Evolutionary conservation across 805 yeast species (phyloP), one percentile per base, ranked within the genome.

Genomic region (Deakozyma indianensis): DNA sequence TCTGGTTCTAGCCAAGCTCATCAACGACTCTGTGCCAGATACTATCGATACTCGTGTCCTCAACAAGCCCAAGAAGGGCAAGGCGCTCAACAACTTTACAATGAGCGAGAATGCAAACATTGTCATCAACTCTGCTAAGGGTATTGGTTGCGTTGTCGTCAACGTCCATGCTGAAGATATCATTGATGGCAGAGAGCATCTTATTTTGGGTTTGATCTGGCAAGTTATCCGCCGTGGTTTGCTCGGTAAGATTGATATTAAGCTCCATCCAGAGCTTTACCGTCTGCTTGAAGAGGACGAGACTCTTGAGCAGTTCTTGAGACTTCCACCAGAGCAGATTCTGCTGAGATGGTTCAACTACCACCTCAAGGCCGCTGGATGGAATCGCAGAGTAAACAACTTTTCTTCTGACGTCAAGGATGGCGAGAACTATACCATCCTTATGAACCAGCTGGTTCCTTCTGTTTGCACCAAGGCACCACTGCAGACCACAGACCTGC

Each of bases 111-210:
- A 92, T 65, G 96, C 97, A 45, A 92, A 92, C 66, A 88, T 92
- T 53, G 97, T 92, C 32, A 85, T 92, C 66, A 92, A 92, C 65
- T 92, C 98, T 2, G 98, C 98, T 24, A 92, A 92, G 68, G 98
- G 97, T 45, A 92, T 92, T 66, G 98, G 98, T 20, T 90, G 96
- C 72, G 83, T 92, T 47, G 97, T 92, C 43, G 97, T 92, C 44
- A 92, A 92, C 60, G 97, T 92, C 43, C 97, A 90, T 56, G 83
- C 97, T 11, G 97, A 92, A 62, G 97, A 90, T 63, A 86, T 92
- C 51, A 83, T 87, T 53, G 96, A 88, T 56, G 98, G 98, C 58
- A 85, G 83, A 55, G 98, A 92, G 66, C 97, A 90, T 65, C 74
- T 92, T 62, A 85, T 92, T 50, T 68, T 92, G 52, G 98, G 98